Base-by-base conservation (phyloP, 2,329 filamentous ascomycete species). In the Xylogone sp. region DNA sequence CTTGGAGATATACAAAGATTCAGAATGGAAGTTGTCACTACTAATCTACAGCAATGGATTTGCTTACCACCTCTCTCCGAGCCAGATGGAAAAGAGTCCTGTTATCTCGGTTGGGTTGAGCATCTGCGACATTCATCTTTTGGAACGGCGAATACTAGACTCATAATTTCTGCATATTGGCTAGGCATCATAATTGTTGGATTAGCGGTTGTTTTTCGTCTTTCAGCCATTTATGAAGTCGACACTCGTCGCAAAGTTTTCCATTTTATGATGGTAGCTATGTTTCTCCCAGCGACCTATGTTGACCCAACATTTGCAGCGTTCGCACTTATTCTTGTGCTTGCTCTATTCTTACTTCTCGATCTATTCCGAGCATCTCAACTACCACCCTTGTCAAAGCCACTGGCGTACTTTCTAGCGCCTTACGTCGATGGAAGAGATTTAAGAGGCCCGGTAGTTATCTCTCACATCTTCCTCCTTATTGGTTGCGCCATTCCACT, bases 241-340 rank as follows among this genome's bases (percentile, higher is more conserved):
- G 94, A 99, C 70, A 99, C 94, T 1, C 83, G 94, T 46, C 84
- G 94, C 47, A 99, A 99, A 69, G 89, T 97, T 21, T 99, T 99
- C 68, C 94, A 99, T 69, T 95, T 95, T 60, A 96, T 93, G 79
- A 97, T 97, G 88, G 93, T 97, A 7, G 84, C 84, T 51, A 97
- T 99, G 90, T 86, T 99, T 51, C 77, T 97, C 2, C 92, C 94
- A 0, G 84, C 89, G 1, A 88, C 87, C 2, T 97, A 84, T 65
- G 73, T 97, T 56, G 94, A 99, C 67, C 93, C 94, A 1, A 78
- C 86, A 42, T 97, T 90, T 68, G 84, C 86, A 46, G 83, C 88
- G 1, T 75, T 99, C 12, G 90, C 91, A 0, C 76, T 97, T n/a
- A 77, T 79, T 0, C 73, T 97, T 27, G 83, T 91, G 21, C 79